Percentiles rank a stretch among this genome's conserved stretches.
Conservation (phyloP, 2,329 filamentous ascomycete species). For the Aureobasidium sp. region DNA sequence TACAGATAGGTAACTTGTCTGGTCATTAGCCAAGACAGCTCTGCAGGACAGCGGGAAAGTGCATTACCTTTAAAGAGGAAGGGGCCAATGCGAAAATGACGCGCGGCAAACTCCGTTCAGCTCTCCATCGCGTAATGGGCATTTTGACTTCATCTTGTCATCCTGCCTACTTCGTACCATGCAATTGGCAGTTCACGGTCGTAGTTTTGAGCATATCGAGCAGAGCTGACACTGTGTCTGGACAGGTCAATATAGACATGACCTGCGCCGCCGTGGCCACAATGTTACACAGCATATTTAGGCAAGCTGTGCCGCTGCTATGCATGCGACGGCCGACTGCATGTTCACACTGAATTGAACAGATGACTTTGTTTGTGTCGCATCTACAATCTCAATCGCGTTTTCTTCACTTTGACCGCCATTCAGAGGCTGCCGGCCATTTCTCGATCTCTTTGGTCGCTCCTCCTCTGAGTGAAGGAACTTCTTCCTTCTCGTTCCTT, state of each 20-base stretch:
- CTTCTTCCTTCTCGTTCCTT: neutral
- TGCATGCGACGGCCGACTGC: neutral
- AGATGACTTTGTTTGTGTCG: neutral
- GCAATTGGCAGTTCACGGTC: no score
- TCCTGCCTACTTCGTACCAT: neutral
- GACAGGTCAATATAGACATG: neutral
- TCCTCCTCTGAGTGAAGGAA: neutral
- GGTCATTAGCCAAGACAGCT: neutral
- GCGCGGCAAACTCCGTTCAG: neutral
- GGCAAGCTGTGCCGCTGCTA: neutral
- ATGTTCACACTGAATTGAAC: neutral
- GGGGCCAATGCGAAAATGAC: neutral
- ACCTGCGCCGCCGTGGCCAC: neutral
- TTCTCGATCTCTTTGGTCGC: neutral
- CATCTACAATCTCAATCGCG: neutral
- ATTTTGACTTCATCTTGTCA: neutral
- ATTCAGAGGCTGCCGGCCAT: neutral
- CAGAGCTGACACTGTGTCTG: neutral
- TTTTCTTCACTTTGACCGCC: neutral
- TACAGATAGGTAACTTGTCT: neutral
- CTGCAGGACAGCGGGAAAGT: neutral
- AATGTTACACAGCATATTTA: slow-evolving; percentile 1
- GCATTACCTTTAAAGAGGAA: neutral
- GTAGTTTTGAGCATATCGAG: neutral
- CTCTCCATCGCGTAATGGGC: neutral